A percentile compares a stretch with the other conserved stretches of the same genome.
phyloP scores from a whole-genome alignment of 225 moss, liverwort and hornwort species.

The Sphagnum contortum region DNA sequence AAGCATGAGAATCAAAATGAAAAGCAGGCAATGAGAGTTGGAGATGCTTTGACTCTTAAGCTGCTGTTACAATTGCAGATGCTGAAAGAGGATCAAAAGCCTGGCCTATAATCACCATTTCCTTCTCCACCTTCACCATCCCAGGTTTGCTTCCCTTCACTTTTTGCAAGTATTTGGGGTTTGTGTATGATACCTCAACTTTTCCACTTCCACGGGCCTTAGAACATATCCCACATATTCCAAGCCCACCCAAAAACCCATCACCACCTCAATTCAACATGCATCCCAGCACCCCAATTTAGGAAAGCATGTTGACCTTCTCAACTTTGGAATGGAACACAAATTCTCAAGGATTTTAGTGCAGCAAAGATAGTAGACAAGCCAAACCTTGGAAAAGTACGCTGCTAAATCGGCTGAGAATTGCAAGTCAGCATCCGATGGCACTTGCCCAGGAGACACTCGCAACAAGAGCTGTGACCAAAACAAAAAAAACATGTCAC shows the following conservation, averaged over 20 bases:
- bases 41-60: too few species aligned
- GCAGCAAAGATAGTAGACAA: neutral
- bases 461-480: conserved; percentile 30
- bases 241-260: too few species aligned
- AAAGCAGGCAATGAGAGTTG: too few species aligned
- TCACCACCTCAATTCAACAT: too few species aligned
- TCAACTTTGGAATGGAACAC: too few species aligned
- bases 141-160: conserved; percentile 43
- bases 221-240: too few species aligned
- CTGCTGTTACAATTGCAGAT: neutral
- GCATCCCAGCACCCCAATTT: too few species aligned
- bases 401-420: conserved; percentile 45
- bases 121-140: conserved; percentile 54
- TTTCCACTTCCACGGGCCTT: conserved; percentile 49
- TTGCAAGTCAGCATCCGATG: conserved; percentile 45
- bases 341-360: too few species aligned
- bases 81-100: conserved; percentile 23
- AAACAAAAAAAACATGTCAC: neutral
- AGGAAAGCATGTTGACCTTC: too few species aligned
- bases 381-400: conserved; percentile 46
- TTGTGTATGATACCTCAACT: conserved; percentile 42
- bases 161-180: conserved; percentile 33
- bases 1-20: too few species aligned
- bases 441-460: conserved; percentile 39
- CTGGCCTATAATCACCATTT: conserved; percentile 32